A percentile compares a stretch with the other conserved stretches of the same genome.
phyloP scores from a whole-genome alignment of 202 grass and related monocot species.

The Panicum virgatum region DNA sequence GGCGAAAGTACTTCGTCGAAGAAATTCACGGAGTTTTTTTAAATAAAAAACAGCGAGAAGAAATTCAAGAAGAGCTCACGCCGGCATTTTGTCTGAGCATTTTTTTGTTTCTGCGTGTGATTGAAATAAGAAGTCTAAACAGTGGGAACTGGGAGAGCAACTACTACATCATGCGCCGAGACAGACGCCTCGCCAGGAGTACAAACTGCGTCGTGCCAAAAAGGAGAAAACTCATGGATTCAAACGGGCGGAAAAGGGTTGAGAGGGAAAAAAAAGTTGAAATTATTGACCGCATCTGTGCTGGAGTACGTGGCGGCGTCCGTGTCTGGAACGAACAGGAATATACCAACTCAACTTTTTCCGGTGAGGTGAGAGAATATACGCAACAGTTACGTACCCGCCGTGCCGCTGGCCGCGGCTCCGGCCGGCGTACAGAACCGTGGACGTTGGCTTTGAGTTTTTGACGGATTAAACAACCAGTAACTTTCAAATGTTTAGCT shows the following conservation, averaged over 20 bases:
- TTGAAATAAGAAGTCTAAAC: background rate
- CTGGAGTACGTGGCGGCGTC: background rate
- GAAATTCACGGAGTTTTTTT: background rate
- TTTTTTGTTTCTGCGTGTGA: no score
- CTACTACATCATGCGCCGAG: background rate
- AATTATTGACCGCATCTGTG: background rate
- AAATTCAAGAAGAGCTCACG: background rate
- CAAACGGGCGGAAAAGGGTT: background rate
- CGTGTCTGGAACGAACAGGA: slow-evolving; percentile 11
- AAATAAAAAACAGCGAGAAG: no score
- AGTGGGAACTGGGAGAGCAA: background rate
- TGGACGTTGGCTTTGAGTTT: background rate
- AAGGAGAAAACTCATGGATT: background rate
- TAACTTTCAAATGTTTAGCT: no score
- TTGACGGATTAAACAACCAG: no score
- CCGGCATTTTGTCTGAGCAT: background rate
- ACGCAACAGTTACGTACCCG: background rate
- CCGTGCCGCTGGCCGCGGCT: background rate
- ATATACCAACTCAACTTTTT: slow-evolving; percentile 43
- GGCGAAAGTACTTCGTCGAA: background rate
- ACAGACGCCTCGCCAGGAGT: background rate
- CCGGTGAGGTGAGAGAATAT: slow-evolving; percentile 19
- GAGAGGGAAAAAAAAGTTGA: background rate
- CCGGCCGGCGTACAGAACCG: background rate
- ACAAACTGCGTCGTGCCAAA: slow-evolving; percentile 13